A percentile compares a stretch with the other conserved stretches of the same genome.
Evolutionary conservation across 192 early-diverging fungal species (phyloP).

Genomic region (Coemansia sp.): DNA sequence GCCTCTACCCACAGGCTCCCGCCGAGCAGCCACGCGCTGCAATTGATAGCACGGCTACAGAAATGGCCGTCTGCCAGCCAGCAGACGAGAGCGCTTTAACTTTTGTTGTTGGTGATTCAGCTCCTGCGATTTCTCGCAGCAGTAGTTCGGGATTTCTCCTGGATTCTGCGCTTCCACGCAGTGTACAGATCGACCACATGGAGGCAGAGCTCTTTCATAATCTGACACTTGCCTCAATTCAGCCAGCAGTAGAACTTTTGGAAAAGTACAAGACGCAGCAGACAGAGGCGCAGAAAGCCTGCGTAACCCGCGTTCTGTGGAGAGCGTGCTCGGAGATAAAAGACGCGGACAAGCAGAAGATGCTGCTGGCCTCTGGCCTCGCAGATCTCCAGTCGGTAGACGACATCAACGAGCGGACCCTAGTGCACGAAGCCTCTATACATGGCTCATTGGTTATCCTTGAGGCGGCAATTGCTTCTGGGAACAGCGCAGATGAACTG

Average conservation of each 20-base stretch:
- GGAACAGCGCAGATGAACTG: slow-evolving; percentile 50
- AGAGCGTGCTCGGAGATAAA: slow-evolving; percentile 50
- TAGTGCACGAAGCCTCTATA: slow-evolving; percentile 87
- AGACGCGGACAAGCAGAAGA: slow-evolving; percentile 36
- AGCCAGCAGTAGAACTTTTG: slow-evolving; percentile 14
- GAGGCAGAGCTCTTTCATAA: slow-evolving; percentile 50
- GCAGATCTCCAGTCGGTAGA: slow-evolving; percentile 83
- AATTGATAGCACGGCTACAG: neutral
- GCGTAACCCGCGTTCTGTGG: slow-evolving; percentile 50
- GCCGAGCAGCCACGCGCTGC: slow-evolving; percentile 9
- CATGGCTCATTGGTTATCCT: slow-evolving; percentile 71
- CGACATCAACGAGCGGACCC: slow-evolving; percentile 91
- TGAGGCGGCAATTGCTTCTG: slow-evolving; percentile 52
- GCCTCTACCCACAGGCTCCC: slow-evolving; percentile 7
- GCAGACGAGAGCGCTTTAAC: neutral
- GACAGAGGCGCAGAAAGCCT: slow-evolving; percentile 36
- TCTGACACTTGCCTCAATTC: slow-evolving; percentile 8
- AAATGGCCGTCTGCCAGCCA: neutral
- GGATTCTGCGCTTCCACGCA: slow-evolving; percentile 24
- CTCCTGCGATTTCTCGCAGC: slow-evolving; percentile 1
- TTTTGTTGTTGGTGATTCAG: neutral
- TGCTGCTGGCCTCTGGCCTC: slow-evolving; percentile 63
- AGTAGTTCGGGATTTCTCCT: slow-evolving; percentile 30
- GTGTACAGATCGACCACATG: slow-evolving; percentile 40
- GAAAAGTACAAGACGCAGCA: slow-evolving; percentile 23